Conservation (phyloP, 2,329 filamentous ascomycete genomes). For the Ophiocordyceps polyrhachis-furcata region DNA sequence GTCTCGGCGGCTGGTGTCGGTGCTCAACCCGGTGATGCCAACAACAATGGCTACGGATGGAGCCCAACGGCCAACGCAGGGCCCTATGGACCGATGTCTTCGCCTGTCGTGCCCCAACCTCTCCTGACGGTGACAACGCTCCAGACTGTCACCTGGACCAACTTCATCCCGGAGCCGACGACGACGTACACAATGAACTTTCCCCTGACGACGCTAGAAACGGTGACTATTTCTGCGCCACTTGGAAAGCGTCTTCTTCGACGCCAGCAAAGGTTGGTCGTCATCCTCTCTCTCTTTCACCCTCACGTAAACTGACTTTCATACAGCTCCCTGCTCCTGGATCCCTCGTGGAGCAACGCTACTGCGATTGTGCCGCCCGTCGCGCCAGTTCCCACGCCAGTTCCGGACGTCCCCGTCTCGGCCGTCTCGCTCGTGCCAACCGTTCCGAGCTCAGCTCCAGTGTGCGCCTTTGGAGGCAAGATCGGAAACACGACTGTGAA, state of each 20-base stretch:
- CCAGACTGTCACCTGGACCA: slow-evolving; percentile 20
- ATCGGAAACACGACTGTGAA: slow-evolving; percentile 19
- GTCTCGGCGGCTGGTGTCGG: slow-evolving; percentile 3
- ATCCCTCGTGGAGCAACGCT: slow-evolving; percentile 13
- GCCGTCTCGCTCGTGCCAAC: neutral
- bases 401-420: neutral
- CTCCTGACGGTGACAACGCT: slow-evolving; percentile 6
- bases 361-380: slow-evolving; percentile 6
- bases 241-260: slow-evolving; percentile 9
- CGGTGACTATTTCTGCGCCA: slow-evolving; percentile 9
- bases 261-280: slow-evolving; percentile 12
- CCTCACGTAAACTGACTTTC: neutral
- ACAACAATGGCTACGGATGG: slow-evolving; percentile 8
- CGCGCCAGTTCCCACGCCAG: neutral
- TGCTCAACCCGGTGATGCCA: slow-evolving; percentile 1
- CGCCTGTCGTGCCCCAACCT: slow-evolving; percentile 6
- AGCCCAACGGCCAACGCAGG: slow-evolving; percentile 3
- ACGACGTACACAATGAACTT: slow-evolving; percentile 22
- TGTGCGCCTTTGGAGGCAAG: slow-evolving; percentile 12
- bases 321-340: slow-evolving; percentile 5
- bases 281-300: neutral
- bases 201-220: slow-evolving; percentile 18
- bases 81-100: slow-evolving; percentile 8
- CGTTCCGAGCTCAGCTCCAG: neutral
- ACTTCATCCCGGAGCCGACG: slow-evolving; percentile 18